phyloP scores from a whole-genome alignment of 2,329 filamentous ascomycete species.

The Peltaster fructicola region DNA sequence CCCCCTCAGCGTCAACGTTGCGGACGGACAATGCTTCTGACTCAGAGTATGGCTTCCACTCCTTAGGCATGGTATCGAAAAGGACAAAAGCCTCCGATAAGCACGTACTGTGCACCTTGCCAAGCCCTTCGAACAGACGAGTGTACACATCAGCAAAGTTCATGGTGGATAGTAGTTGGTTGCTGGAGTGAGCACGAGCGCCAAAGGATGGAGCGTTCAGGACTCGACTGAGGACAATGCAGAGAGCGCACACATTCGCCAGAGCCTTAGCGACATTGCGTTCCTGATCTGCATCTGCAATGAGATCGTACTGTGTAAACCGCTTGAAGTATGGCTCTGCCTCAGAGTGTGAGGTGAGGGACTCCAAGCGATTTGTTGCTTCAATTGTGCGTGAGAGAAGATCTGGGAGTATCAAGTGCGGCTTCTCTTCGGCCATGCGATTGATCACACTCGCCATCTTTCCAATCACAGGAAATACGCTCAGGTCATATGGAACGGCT shows the following conservation, averaged over 20 bases:
- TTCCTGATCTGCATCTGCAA: background rate
- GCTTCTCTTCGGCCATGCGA: conserved; percentile 61
- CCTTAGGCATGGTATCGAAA: conserved; percentile 52
- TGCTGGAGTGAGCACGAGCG: no score
- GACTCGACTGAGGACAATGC: no score
- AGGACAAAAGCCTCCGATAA: conserved; percentile 73
- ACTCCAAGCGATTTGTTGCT: conserved; percentile 49
- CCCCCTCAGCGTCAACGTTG: conserved; percentile 13
- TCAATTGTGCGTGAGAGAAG: conserved; percentile 57
- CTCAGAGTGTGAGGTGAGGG: conserved; percentile 34
- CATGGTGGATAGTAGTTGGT: conserved; percentile 54
- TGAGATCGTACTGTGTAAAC: conserved; percentile 5
- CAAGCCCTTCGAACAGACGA: conserved; percentile 55
- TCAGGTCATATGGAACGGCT: conserved; percentile 58
- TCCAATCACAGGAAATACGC: conserved; percentile 47
- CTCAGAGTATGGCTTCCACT: conserved; percentile 37
- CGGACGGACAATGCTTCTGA: conserved; percentile 18
- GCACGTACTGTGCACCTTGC: conserved; percentile 59
- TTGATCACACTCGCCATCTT: conserved; percentile 59
- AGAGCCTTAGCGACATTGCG: background rate
- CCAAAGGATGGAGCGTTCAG: no score
- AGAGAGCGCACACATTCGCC: conserved; percentile 8
- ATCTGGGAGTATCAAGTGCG: conserved; percentile 65
- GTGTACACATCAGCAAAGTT: conserved; percentile 76
- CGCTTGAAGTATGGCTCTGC: conserved; percentile 6